phyloP scores from a whole-genome alignment of 2,329 filamentous ascomycete species.

The Dothistroma septosporum region DNA sequence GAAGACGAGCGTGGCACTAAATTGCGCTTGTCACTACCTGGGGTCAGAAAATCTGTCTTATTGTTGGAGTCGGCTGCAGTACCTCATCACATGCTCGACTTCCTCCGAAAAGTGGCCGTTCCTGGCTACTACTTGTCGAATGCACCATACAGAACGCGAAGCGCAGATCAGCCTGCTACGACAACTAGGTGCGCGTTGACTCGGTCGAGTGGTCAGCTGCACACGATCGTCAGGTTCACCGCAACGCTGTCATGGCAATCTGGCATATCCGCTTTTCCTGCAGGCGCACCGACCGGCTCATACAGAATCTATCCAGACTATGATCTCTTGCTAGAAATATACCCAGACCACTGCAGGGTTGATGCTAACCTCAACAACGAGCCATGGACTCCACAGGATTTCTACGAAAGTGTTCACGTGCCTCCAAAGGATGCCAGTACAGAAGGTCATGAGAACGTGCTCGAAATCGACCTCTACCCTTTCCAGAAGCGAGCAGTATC shows the following conservation, averaged over 20 bases:
- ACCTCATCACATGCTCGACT: slow-evolving; percentile 11
- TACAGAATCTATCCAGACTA: slow-evolving; percentile 29
- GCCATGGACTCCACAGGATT: slow-evolving; percentile 52
- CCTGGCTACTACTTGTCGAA: slow-evolving; percentile 14
- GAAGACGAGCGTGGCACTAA: slow-evolving; percentile 15
- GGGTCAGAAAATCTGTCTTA: slow-evolving; percentile 21
- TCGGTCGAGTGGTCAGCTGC: slow-evolving; percentile 23
- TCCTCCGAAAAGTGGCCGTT: slow-evolving; percentile 18
- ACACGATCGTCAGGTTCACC: slow-evolving; percentile 28
- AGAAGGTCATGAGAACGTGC: slow-evolving; percentile 17
- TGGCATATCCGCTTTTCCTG: slow-evolving; percentile 30
- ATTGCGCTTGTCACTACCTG: slow-evolving; percentile 21
- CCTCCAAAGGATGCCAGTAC: slow-evolving; percentile 44
- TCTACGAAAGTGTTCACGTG: slow-evolving; percentile 66
- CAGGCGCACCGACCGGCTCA: slow-evolving; percentile 22
- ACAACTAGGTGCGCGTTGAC: slow-evolving; percentile 23
- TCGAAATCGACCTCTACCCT: slow-evolving; percentile 54
- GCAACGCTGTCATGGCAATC: slow-evolving; percentile 30
- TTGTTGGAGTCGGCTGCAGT: slow-evolving; percentile 22
- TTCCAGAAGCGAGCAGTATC: slow-evolving; percentile 68
- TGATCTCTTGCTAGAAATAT: slow-evolving; percentile 22
- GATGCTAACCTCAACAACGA: slow-evolving; percentile 20
- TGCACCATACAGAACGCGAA: background rate
- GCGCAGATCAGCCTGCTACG: slow-evolving; percentile 19
- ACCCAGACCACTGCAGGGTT: slow-evolving; percentile 22